Base-by-base conservation (phyloP, 306 rosid species). In the Dicorynia guianensis region DNA sequence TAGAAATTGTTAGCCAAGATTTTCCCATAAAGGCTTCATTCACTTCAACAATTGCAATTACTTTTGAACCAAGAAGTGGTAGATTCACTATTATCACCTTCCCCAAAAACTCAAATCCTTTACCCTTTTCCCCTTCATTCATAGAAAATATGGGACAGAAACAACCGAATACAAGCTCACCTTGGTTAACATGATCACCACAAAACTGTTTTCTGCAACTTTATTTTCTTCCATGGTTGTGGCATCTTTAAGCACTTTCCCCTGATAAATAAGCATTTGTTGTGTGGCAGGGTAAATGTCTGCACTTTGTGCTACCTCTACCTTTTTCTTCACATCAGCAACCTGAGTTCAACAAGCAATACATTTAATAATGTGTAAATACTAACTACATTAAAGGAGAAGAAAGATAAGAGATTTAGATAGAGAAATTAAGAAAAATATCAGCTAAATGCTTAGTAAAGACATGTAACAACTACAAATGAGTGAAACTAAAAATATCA, bases 221-320 rank as follows among this genome's bases (percentile, higher is more conserved):
- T 89, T 72, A 53, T 90, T 93, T 70, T 89, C 93, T 7, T 84
- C 90, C 75, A 93, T 67, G 40, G 97, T 93, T 34, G 93, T 85
- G 62, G 30, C 67, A 68, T 93, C 93, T 56, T 84, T 83, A 47
- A 90, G 96, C 63, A 89, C 98, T 65, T 90, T 90, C 49, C 96
- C 95, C 63, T 89, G 93, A 54, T 93, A 90, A 58, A 93, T 93
- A 36, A 93, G 98, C 93, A 93, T 90, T 84, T 90, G 94, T 40
- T 85, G 96, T 5, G 83, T 48, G 46, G 96, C 93, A 63, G 98
- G 96, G 40, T 90, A 93, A 57, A 83, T 79, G 72, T 74, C 88
- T 25, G 79, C 72, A 73, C 96, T 95, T 82, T 89, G 93, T 19
- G 62, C 72, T 54, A 58, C 75, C 79, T 90, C 96, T 56, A 88